Conservation (phyloP, 1,284 basidiomycete species). For the Ustilago vetiveriae region DNA sequence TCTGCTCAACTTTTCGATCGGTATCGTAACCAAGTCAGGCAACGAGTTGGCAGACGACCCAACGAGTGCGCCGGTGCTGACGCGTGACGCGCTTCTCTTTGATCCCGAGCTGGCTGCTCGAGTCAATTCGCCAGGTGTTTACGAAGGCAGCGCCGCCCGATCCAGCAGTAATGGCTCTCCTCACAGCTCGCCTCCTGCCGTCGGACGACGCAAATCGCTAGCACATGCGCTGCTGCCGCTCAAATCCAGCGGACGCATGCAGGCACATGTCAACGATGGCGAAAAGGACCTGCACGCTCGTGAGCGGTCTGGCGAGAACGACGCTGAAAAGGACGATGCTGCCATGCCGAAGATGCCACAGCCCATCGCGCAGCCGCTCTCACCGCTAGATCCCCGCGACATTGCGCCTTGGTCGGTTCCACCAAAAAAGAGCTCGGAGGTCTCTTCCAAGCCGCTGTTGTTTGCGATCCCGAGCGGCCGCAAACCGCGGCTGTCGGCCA, state of each 20-base stretch:
- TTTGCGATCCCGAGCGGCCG: slow-evolving; percentile 17
- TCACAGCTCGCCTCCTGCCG: slow-evolving; percentile 13
- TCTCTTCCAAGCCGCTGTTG: slow-evolving; percentile 15
- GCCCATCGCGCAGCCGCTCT: background rate
- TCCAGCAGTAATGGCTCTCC: background rate
- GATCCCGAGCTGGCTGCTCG: slow-evolving; percentile 38
- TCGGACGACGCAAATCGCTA: slow-evolving; percentile 16
- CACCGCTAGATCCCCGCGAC: slow-evolving; percentile 14
- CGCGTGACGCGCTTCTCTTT: slow-evolving; percentile 42
- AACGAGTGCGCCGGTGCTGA: slow-evolving; percentile 20
- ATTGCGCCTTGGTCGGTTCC: slow-evolving; percentile 31
- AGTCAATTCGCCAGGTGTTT: slow-evolving; percentile 7
- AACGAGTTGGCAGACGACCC: slow-evolving; percentile 18
- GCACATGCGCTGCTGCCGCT: slow-evolving; percentile 14
- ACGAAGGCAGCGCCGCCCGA: slow-evolving; percentile 2
- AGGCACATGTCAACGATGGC: slow-evolving; percentile 10
- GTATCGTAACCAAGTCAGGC: slow-evolving; percentile 19
- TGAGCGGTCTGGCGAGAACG: slow-evolving; percentile 2
- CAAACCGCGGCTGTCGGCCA: slow-evolving; percentile 24
- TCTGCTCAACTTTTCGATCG: slow-evolving; percentile 36
- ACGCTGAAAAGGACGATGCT: slow-evolving; percentile 6
- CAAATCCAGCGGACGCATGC: slow-evolving; percentile 20
- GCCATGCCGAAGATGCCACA: slow-evolving; percentile 8
- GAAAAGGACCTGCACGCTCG: slow-evolving; percentile 3
- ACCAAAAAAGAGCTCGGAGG: background rate